Base-by-base conservation (phyloP, 495 filamentous ascomycete genomes). In the Annulohypoxylon bovei region DNA sequence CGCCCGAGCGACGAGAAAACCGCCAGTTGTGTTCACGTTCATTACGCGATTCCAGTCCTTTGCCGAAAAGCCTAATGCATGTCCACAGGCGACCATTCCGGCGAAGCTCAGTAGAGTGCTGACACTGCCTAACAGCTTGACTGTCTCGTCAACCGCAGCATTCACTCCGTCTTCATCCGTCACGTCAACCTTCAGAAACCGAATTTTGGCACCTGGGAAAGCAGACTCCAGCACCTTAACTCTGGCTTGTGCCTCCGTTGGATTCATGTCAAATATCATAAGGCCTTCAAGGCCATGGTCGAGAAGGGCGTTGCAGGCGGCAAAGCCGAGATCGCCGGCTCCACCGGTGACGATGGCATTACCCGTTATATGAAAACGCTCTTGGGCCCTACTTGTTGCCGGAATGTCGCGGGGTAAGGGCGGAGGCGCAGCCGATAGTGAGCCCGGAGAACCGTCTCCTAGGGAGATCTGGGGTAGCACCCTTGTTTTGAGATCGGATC, bases 311-410 rank as follows among this genome's bases (percentile, higher is more conserved):
- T 83, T 81, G 2, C 84, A 83, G 8, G 84, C 81, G 4, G 82
- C 79, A 3, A 90, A 83, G 3, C 86, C 91, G 6, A 93, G 82
- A n/a, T 84, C 88, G 1, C 91, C 90, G 30, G 88, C 84, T 49
- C 91, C 90, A 18, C 91, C 91, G 23, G 91, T 92, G 27, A 93
- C 86, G 53, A 91, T 85, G 25, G 88, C 89, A 66, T 89, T 92
- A 20, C 89, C 89, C 40, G 80, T 76, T 28, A 92, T 84, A 20
- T 83, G 79, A 70, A 92, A 92, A 50, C 90, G 81, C 58, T 83
- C 81, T 30, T 80, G 75, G 20, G 86, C 88, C 55, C 86, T 80
- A 9, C 75, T 81, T 37, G 81, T 75, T 12, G 86, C 70, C 39
- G 81, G 78, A 14, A 81, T 64, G 12, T 79, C 76, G 39, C 81